Conservation (phyloP, 768 basidiomycete genomes). For the Crucibulum laeve region DNA sequence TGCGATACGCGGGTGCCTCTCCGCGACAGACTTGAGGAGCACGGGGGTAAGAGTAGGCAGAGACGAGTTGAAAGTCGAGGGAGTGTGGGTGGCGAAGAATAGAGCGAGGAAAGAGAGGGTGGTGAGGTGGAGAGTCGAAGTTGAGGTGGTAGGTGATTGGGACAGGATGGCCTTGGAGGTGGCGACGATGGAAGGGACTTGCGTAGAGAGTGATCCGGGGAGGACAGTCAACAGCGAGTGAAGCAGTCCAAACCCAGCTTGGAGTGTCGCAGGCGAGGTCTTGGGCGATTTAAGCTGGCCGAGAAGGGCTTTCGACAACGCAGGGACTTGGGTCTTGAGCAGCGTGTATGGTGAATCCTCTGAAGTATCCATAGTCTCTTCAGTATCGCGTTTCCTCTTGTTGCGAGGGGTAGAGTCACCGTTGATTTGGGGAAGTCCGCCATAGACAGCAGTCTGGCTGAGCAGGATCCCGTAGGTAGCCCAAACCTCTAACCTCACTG, state of each 20-base stretch:
- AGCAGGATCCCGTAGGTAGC: constrained; percentile 78
- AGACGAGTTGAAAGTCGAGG: constrained; percentile 51
- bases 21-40: constrained; percentile 68
- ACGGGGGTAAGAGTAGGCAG: constrained; percentile 70
- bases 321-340: constrained; percentile 71
- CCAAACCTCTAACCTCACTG: constrained; percentile 91
- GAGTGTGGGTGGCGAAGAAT: constrained; percentile 72
- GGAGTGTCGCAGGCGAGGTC: constrained; percentile 70
- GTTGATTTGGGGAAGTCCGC: constrained; percentile 51
- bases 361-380: constrained; percentile 67
- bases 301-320: constrained; percentile 75
- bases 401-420: constrained; percentile 49
- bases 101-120: constrained; percentile 81
- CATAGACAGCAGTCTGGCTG: constrained; percentile 80
- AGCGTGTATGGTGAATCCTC: constrained; percentile 72
- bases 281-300: constrained; percentile 83
- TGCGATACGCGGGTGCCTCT: constrained; percentile 86
- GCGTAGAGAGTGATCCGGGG: constrained; percentile 74
- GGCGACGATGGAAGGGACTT: constrained; percentile 58
- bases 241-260: constrained; percentile 82
- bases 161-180: constrained; percentile 63
- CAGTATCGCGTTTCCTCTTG: constrained; percentile 74
- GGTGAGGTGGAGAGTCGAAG: constrained; percentile 78
- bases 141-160: constrained; percentile 67
- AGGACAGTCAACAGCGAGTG: constrained; percentile 73